These are phyloP conservation scores for Cyberlindnera veronae DNA, from an alignment of 805 yeast genomes.

Conservation along the genomic window DNA sequence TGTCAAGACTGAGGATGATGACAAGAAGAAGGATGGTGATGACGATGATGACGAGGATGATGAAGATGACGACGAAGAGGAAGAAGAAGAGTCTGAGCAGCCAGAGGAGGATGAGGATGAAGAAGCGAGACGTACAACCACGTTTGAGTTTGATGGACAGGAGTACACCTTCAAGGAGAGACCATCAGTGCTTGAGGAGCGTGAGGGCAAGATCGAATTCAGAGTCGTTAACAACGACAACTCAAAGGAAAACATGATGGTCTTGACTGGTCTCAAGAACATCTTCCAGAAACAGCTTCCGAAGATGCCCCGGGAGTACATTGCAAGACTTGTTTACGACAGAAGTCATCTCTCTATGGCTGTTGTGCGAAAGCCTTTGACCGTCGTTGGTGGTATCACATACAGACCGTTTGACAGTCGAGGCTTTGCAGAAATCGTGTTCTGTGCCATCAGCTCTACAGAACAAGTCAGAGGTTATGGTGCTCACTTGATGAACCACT, in stretches of 20 bases:
- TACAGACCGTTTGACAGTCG: slow-evolving; percentile 89
- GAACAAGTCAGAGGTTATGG: slow-evolving; percentile 99
- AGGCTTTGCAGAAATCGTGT: slow-evolving; percentile 95
- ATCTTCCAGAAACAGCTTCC: slow-evolving; percentile 97
- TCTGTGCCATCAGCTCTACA: slow-evolving; percentile 95
- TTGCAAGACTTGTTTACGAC: slow-evolving; percentile 91
- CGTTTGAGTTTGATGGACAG: slow-evolving; percentile 61
- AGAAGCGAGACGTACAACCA: slow-evolving; percentile 36
- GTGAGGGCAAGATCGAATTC: slow-evolving; percentile 89
- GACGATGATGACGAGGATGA: slow-evolving; percentile 23
- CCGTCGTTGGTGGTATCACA: slow-evolving; percentile 97
- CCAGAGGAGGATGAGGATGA: slow-evolving; percentile 32
- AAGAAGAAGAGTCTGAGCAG: slow-evolving; percentile 20
- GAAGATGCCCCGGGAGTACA: slow-evolving; percentile 97
- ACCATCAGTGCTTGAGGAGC: slow-evolving; percentile 91
- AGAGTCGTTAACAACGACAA: slow-evolving; percentile 96
- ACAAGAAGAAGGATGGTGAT: slow-evolving; percentile 25
- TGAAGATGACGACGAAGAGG: slow-evolving; percentile 27
- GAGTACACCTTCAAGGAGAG: slow-evolving; percentile 83
- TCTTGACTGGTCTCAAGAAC: slow-evolving; percentile 90
- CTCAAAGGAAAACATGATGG: slow-evolving; percentile 80
- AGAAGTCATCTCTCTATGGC: slow-evolving; percentile 95
- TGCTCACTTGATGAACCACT: slow-evolving; percentile 96
- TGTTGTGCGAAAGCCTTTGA: slow-evolving; percentile 86
- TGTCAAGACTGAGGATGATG: slow-evolving; percentile 21